Conservation (phyloP, 225 moss, liverwort and hornwort genomes). For the Polytrichum formosum region DNA sequence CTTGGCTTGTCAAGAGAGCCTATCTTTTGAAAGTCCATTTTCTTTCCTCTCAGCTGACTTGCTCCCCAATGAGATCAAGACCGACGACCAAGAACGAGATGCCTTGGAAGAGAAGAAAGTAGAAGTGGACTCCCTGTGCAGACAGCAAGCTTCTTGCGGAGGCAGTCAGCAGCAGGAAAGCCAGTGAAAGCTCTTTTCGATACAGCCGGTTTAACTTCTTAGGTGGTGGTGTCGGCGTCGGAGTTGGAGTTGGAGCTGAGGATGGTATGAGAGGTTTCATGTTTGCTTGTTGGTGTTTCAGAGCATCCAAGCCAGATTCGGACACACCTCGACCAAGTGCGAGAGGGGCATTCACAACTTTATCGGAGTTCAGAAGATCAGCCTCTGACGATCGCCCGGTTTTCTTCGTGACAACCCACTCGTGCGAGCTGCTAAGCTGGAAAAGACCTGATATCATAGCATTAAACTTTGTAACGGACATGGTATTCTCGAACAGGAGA, state of each 20-base stretch:
- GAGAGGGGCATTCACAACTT: conserved; percentile 22
- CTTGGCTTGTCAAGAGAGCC: conserved; percentile 11
- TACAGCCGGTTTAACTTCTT: conserved; percentile 50
- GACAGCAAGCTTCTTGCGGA: conserved; percentile 62
- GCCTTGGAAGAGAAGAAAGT: conserved; percentile 63
- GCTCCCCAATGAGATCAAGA: conserved; percentile 63
- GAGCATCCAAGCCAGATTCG: conserved; percentile 37
- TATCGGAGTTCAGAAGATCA: conserved; percentile 36
- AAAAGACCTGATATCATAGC: conserved; percentile 69
- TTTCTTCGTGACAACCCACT: conserved; percentile 70
- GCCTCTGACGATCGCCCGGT: conserved; percentile 48
- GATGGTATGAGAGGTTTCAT: conserved; percentile 32
- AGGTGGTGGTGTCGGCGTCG: conserved; percentile 2
- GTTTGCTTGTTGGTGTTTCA: conserved; percentile 32
- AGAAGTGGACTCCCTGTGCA: conserved; percentile 66
- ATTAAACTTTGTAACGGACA: conserved; percentile 71
- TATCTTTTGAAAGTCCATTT: conserved; percentile 17
- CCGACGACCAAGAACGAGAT: conserved; percentile 66
- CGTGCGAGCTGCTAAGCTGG: conserved; percentile 55
- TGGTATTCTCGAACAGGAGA: conserved; percentile 63
- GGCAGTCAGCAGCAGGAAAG: conserved; percentile 58
- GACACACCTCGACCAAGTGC: conserved; percentile 43
- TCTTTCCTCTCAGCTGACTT: conserved; percentile 42
- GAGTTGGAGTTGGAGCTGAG: conserved; percentile 17
- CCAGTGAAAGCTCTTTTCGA: conserved; percentile 57